phyloP scores from a whole-genome alignment of 306 rosid species.

The Pachyrhizus erosus region DNA sequence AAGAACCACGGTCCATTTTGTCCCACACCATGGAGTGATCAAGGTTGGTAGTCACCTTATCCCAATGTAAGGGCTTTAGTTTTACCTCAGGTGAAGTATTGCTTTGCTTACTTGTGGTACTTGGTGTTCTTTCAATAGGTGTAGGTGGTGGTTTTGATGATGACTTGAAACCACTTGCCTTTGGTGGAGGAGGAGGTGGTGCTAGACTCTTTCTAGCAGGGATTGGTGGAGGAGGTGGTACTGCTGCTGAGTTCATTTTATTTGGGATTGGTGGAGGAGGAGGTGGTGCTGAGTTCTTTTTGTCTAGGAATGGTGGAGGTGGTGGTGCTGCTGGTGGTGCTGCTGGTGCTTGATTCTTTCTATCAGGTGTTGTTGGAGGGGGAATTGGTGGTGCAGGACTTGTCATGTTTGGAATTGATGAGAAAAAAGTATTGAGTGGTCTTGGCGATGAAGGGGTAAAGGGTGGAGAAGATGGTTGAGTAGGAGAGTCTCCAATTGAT shows the following conservation, averaged over 20 bases:
- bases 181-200: constrained; percentile 55
- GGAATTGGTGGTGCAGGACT: constrained; percentile 38
- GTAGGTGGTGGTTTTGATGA: constrained; percentile 62
- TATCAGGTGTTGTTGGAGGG: no score
- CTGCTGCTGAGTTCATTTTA: constrained; percentile 20
- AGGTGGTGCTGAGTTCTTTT: constrained; percentile 15
- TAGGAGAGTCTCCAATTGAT: constrained; percentile 32
- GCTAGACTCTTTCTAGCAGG: constrained; percentile 38
- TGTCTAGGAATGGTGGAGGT: constrained; percentile 29
- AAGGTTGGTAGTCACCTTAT: constrained; percentile 73
- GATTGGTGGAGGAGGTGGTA: constrained; percentile 39
- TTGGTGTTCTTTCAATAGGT: constrained; percentile 25
- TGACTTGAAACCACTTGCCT: constrained; percentile 51
- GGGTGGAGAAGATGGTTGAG: constrained; percentile 41
- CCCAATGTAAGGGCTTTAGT: constrained; percentile 93
- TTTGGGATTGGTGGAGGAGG: constrained; percentile 34
- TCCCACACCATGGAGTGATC: constrained; percentile 98
- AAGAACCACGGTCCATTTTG: constrained; percentile 75
- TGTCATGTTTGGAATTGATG: constrained; percentile 43
- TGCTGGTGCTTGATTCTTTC: no score
- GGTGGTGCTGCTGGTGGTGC: constrained; percentile 35
- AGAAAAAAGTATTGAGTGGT: constrained; percentile 46
- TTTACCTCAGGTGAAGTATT: constrained; percentile 60
- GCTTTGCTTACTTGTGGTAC: constrained; percentile 16
- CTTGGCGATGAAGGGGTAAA: constrained; percentile 46